Conservation (phyloP, 2,329 filamentous ascomycete species). For the Biscogniauxia mediterranea region DNA sequence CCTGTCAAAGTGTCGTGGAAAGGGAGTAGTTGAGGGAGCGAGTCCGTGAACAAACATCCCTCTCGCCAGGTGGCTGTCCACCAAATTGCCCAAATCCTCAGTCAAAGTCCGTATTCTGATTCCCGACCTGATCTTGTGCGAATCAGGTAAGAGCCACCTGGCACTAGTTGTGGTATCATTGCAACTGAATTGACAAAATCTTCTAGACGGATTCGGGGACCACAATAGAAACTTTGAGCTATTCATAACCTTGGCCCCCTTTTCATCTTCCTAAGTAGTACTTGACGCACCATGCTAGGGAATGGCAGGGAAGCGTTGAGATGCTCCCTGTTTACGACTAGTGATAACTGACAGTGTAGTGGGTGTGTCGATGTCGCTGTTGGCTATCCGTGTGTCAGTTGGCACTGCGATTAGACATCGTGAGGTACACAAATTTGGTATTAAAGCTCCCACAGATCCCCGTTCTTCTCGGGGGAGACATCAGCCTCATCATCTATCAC, state of each 20-base stretch:
- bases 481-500: conserved; percentile 5
- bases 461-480: not conserved
- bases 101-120: not conserved
- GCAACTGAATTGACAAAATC: conserved; percentile 15
- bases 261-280: not conserved
- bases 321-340: not conserved
- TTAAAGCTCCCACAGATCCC: not conserved
- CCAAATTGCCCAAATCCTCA: not conserved
- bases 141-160: conserved; percentile 15
- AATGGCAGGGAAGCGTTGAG: not conserved
- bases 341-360: not conserved
- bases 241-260: not conserved
- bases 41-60: not conserved
- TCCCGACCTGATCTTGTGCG: conserved; percentile 8
- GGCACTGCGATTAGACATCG: not conserved
- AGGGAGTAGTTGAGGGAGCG: not conserved
- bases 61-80: not conserved
- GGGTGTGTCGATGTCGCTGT: not conserved
- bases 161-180: conserved; percentile 1
- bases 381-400: not conserved
- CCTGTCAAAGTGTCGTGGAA: not conserved
- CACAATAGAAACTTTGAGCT: conserved; percentile 14
- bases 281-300: not conserved
- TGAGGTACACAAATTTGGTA: not conserved
- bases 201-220: conserved; percentile 4